Conservation (phyloP, 1,284 basidiomycete species). For the Malassezia pachydermatis region DNA sequence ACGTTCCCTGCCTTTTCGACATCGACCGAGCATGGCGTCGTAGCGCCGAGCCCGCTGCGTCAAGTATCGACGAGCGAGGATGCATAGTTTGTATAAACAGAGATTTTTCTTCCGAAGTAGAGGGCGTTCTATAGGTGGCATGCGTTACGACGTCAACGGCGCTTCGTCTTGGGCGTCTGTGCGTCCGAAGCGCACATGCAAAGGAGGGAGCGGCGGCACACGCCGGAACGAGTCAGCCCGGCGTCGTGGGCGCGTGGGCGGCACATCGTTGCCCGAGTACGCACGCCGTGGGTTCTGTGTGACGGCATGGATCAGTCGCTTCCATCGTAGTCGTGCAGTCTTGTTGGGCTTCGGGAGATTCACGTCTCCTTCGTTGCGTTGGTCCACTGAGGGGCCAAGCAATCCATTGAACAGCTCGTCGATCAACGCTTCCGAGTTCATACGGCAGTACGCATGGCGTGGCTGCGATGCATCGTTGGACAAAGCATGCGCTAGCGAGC, state of each 20-base stretch:
- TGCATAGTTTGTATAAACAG: neutral
- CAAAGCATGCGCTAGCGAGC: neutral
- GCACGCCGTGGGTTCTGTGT: neutral
- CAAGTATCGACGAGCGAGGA: conserved; percentile 2
- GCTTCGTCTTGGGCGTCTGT: neutral
- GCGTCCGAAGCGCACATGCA: neutral
- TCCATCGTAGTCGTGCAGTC: conserved; percentile 7
- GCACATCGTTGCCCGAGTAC: neutral
- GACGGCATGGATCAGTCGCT: neutral
- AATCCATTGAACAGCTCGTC: conserved; percentile 14
- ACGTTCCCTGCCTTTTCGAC: neutral
- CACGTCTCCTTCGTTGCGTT: neutral
- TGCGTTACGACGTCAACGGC: neutral
- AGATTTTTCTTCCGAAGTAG: no score
- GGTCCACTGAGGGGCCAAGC: conserved; percentile 2
- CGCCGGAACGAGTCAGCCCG: neutral
- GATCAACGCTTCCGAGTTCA: conserved; percentile 6
- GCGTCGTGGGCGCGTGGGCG: neutral
- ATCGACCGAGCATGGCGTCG: neutral
- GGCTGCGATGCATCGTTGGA: conserved; percentile 5
- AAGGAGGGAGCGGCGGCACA: neutral
- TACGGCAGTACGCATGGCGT: conserved; percentile 7
- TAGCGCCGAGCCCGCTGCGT: conserved; percentile 15
- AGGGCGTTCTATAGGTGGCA: neutral
- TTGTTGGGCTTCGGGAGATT: neutral